Evolutionary conservation across 805 yeast species (phyloP), one percentile per base, ranked within the genome.

Genomic region (Komagataella ulmi): DNA sequence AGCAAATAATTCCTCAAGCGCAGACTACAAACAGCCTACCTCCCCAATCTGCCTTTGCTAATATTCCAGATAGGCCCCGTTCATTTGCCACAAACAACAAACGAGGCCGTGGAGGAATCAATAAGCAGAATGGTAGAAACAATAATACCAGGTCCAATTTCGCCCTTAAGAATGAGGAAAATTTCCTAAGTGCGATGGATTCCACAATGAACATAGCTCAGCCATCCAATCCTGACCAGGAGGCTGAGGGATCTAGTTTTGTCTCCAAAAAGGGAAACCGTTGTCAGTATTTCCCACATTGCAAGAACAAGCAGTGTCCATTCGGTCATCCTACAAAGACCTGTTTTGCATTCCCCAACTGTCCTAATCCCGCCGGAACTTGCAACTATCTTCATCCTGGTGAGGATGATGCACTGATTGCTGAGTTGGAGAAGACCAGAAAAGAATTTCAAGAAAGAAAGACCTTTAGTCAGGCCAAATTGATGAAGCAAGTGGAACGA

Each of bases 331-430:
- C 96, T 19, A 79, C 88, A 1, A 85, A 77, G 59, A 72, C 72
- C 6, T 88, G 97, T 65, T 78, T 75, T 66, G 79, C 79, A 6
- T 87, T 74, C 63, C 93, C 93, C 52, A 77, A 82, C 58, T 88
- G 96, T 68, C 75, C 87, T 23, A 83, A 84, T 58, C 76, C 83
- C 3, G 82, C 85, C 43, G 95, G 95, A 8, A 85, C 93, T 0
- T 88, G 97, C 68, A 81, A 79, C 56, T 87, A 71, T 59, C 69
- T 89, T 57, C 97, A 88, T 64, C 90, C 95, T 8, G 85, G 85
- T 54, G 88, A 88, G 68, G 97, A 88, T 65, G 85, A 77, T 58
- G 85, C 73, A 40, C 70, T 86, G 59, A 78, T 84, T 68, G 79
- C 78, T 44, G 85, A 81, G 61, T 70, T 83, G 51, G 88, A 81